These are phyloP conservation scores for Luvunga scandens DNA, from an alignment of 345 rosid species.

Conservation along the genomic window DNA sequence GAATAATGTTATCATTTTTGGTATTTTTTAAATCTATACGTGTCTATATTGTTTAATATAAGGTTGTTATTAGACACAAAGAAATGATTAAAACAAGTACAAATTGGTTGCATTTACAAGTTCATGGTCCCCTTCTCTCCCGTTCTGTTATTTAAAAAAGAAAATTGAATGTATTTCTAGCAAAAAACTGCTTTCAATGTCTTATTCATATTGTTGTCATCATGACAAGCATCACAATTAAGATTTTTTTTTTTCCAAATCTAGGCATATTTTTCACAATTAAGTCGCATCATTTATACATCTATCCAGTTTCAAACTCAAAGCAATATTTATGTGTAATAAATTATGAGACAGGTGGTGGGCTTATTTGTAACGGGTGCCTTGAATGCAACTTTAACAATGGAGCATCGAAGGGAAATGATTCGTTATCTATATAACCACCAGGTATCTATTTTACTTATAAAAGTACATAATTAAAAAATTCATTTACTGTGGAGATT, in stretches of 20 bases:
- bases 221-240: not conserved
- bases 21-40: not conserved
- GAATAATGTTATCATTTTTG: too few species aligned
- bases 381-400: conserved; percentile 22
- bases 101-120: not conserved
- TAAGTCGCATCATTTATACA: too few species aligned
- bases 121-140: not conserved
- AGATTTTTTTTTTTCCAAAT: too few species aligned
- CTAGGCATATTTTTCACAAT: too few species aligned
- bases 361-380: conserved; percentile 48
- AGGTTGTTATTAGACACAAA: not conserved
- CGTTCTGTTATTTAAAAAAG: not conserved
- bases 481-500: not conserved
- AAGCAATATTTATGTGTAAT: too few species aligned
- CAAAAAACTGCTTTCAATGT: not conserved
- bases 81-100: not conserved
- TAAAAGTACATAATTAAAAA: too few species aligned
- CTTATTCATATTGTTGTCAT: not conserved
- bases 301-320: too few species aligned
- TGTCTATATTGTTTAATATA: not conserved
- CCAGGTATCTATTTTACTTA: conserved; percentile 37
- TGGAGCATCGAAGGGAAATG: conserved; percentile 46
- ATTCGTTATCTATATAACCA: conserved; percentile 62
- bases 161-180: not conserved
- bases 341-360: conserved; percentile 43